These are phyloP conservation scores for Scheffersomyces segobiensis DNA, from an alignment of 1,139 yeast genomes.

Conservation along the genomic window DNA sequence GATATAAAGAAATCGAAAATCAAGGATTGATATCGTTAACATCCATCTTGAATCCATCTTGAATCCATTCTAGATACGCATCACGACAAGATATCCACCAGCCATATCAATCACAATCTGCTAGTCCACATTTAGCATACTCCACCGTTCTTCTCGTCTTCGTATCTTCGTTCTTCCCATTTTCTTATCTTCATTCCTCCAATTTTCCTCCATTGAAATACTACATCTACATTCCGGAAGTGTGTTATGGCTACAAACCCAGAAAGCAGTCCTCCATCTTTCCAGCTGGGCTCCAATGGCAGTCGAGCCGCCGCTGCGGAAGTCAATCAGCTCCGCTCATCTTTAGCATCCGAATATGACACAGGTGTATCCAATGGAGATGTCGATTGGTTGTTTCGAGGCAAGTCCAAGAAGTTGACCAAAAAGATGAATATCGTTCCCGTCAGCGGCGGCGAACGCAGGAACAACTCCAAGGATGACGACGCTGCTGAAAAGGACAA, in stretches of 20 bases:
- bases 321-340: neutral
- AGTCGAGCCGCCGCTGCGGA: neutral
- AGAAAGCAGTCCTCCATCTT: neutral
- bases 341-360: constrained; percentile 17
- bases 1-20: neutral
- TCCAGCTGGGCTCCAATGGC: neutral
- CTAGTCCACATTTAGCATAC: neutral
- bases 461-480: neutral
- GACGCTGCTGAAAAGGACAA: constrained; percentile 3
- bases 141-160: neutral
- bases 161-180: neutral
- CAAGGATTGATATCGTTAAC: neutral
- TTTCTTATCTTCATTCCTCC: neutral
- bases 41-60: neutral
- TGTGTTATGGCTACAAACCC: neutral
- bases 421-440: constrained; percentile 34
- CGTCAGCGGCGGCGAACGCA: constrained; percentile 6
- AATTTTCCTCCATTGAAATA: neutral
- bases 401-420: constrained; percentile 57
- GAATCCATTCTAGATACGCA: too few species aligned
- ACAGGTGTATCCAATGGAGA: constrained; percentile 70
- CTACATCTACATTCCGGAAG: neutral
- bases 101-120: neutral
- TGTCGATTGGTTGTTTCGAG: constrained; percentile 75
- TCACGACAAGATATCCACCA: neutral